Conservation (phyloP, 495 filamentous ascomycete genomes). For the Aspergillus steynii region DNA sequence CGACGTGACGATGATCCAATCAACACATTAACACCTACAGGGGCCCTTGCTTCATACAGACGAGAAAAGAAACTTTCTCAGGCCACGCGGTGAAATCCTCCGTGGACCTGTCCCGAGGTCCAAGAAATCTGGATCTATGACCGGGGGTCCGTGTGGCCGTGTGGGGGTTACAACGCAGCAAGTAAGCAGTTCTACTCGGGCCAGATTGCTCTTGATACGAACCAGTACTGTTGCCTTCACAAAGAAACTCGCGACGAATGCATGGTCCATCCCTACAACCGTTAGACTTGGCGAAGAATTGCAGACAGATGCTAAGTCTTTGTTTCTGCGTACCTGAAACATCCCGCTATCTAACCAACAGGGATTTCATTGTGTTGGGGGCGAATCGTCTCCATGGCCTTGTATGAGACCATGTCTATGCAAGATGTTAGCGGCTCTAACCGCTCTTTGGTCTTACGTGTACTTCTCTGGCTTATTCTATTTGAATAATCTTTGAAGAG, state of each 20-base stretch:
- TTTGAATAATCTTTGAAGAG: neutral
- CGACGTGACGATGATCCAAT: neutral
- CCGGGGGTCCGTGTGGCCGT: neutral
- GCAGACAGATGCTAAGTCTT: neutral
- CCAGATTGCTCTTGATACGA: neutral
- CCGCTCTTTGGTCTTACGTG: neutral
- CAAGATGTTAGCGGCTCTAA: no score
- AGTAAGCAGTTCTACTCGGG: neutral
- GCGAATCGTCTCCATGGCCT: no score
- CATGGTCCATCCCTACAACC: no score
- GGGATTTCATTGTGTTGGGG: neutral
- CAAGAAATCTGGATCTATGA: no score
- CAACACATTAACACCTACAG: neutral
- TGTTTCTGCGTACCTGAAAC: neutral
- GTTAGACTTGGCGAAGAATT: no score
- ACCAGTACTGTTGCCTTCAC: neutral
- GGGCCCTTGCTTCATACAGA: neutral
- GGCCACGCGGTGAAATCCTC: neutral
- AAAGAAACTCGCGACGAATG: no score
- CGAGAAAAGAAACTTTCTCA: neutral
- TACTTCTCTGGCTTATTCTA: neutral
- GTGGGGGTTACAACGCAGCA: neutral
- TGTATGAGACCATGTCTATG: no score
- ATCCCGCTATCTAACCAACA: no score
- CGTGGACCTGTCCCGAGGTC: neutral